A percentile compares a stretch with the other conserved stretches of the same genome.
Conservation (phyloP, 306 rosid genomes). For the Acacia acuminata region DNA sequence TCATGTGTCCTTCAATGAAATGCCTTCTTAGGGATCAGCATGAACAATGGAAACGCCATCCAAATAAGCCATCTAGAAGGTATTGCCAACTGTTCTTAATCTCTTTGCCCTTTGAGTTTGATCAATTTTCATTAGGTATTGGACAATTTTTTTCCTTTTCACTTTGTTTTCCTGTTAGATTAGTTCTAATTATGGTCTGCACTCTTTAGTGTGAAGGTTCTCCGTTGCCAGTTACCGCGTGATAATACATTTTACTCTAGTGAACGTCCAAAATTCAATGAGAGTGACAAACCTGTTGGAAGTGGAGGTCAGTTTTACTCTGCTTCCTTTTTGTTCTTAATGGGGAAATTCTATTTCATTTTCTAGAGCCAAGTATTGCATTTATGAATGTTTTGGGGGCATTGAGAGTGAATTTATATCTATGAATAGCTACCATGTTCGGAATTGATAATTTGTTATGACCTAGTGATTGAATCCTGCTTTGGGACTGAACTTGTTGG, state of each 20-base stretch:
- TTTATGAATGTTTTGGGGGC: not conserved
- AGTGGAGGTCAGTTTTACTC: constrained; percentile 57
- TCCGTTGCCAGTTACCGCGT: constrained; percentile 70
- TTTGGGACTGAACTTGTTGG: not conserved
- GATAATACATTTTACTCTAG: constrained; percentile 72
- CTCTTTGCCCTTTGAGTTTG: not conserved
- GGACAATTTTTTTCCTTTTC: not conserved
- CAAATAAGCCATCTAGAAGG: constrained; percentile 70
- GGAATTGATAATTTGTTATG: not conserved
- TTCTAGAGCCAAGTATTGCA: not conserved
- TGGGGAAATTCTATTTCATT: not conserved
- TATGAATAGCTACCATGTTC: not conserved
- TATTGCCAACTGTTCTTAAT: constrained; percentile 13
- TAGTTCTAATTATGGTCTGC: constrained; percentile 33
- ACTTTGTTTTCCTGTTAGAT: not conserved
- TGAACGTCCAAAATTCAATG: constrained; percentile 54
- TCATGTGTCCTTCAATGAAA: constrained; percentile 80
- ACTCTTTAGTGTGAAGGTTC: constrained; percentile 84
- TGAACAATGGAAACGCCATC: constrained; percentile 74
- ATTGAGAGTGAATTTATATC: not conserved
- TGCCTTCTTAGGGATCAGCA: constrained; percentile 87
- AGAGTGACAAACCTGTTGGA: constrained; percentile 46
- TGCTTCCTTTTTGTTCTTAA: not conserved
- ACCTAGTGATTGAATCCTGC: constrained; percentile 2
- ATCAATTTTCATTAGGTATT: not conserved